phyloP scores from a whole-genome alignment of 1,139 yeast genomes.

The Suzukiozyma palmioleophila region DNA sequence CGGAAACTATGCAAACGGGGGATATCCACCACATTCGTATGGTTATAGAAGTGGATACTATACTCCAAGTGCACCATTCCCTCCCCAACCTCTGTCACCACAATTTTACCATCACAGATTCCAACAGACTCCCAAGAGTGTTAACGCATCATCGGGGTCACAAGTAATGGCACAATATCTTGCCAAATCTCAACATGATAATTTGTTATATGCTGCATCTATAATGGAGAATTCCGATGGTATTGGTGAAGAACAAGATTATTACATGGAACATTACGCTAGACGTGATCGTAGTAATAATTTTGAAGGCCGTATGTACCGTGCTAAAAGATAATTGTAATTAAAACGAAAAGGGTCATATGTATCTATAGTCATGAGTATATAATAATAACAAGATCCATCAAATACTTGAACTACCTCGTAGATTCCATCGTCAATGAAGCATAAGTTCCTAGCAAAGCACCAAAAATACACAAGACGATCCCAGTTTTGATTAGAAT shows the following conservation, averaged over 20 bases:
- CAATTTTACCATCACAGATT: conserved; percentile 6
- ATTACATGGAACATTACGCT: conserved; percentile 3
- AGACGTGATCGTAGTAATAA: not conserved
- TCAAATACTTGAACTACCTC: not conserved
- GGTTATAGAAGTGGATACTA: conserved; percentile 1
- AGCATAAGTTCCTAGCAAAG: conserved; percentile 45
- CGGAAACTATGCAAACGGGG: not conserved
- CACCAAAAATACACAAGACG: conserved; percentile 38
- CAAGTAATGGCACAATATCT: conserved; percentile 76
- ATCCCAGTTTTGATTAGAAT: conserved; percentile 44
- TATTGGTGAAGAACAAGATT: conserved; percentile 7
- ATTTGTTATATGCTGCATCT: conserved; percentile 52
- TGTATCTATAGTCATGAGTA: not conserved
- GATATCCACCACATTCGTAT: conserved; percentile 6
- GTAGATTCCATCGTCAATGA: conserved; percentile 9
- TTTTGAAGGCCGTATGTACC: not conserved
- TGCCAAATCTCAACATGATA: conserved; percentile 65
- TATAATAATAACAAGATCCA: not conserved
- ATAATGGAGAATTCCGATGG: conserved; percentile 27
- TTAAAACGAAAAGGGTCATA: not conserved
- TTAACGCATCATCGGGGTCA: conserved; percentile 51
- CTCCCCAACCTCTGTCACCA: conserved; percentile 6
- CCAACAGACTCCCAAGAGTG: conserved; percentile 3
- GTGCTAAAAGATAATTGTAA: conserved; percentile 1
- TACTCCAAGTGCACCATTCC: conserved; percentile 3